These are phyloP conservation scores for Cucumis melo DNA, from an alignment of 306 rosid genomes.

Conservation along the genomic window DNA sequence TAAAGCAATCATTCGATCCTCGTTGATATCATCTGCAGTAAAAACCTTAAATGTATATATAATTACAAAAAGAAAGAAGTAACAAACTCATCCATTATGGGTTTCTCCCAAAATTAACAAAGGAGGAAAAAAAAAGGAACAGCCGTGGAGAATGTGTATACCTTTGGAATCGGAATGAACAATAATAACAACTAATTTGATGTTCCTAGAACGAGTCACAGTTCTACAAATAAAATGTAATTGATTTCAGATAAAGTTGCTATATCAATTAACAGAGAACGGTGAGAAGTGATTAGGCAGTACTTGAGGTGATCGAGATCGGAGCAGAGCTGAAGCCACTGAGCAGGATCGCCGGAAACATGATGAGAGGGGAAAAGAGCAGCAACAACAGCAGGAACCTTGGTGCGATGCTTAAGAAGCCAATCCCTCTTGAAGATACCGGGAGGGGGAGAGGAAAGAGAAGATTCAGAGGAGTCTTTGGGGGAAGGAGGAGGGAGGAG, in stretches of 20 bases:
- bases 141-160: constrained; percentile 5
- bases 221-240: constrained; percentile 20
- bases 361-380: constrained; percentile 45
- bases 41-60: constrained; percentile 5
- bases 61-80: background rate
- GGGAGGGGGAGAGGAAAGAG: constrained; percentile 12
- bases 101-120: background rate
- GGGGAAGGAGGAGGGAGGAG: constrained; percentile 24
- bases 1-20: constrained; percentile 78
- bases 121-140: background rate
- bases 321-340: constrained; percentile 85
- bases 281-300: background rate
- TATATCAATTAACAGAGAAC: background rate
- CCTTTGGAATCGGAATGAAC: constrained; percentile 41
- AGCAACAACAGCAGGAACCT: constrained; percentile 56
- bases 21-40: constrained; percentile 53
- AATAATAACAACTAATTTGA: constrained; percentile 49
- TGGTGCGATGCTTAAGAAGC: constrained; percentile 88
- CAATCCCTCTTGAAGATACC: constrained; percentile 58
- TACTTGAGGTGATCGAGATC: constrained; percentile 74
- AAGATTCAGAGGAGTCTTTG: constrained; percentile 7
- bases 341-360: constrained; percentile 70
- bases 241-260: background rate
- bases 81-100: background rate
- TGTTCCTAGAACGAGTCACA: constrained; percentile 49